phyloP scores from a whole-genome alignment of 2,329 filamentous ascomycete genomes.

The Cytospora leucostoma region DNA sequence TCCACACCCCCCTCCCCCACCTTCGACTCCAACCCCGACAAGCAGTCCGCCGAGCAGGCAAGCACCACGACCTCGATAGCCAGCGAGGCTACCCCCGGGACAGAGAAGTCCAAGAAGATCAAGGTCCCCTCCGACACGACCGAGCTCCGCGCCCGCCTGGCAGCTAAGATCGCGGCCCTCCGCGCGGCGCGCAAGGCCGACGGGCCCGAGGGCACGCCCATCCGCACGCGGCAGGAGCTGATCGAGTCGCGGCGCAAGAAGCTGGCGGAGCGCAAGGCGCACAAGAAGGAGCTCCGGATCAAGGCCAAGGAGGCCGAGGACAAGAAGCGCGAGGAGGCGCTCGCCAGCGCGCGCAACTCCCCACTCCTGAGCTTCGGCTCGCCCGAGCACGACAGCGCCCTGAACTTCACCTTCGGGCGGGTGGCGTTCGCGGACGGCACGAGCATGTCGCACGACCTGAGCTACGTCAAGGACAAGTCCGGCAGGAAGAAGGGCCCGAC shows the following conservation, averaged over 20 bases:
- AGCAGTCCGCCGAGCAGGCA: slow-evolving; percentile 47
- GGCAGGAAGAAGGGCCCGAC: slow-evolving; percentile 77
- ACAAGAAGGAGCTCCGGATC: slow-evolving; percentile 82
- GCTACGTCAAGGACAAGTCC: slow-evolving; percentile 51
- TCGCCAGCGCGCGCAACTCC: slow-evolving; percentile 61
- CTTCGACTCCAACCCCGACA: slow-evolving; percentile 56
- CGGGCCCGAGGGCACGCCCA: slow-evolving; percentile 76
- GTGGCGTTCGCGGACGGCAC: slow-evolving; percentile 89
- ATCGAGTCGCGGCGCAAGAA: slow-evolving; percentile 88
- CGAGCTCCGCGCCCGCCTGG: slow-evolving; percentile 74
- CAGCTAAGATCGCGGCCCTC: slow-evolving; percentile 80
- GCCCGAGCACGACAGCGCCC: slow-evolving; percentile 44
- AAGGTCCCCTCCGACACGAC: slow-evolving; percentile 71
- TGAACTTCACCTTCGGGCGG: slow-evolving; percentile 85
- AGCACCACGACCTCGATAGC: slow-evolving; percentile 69
- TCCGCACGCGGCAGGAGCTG: slow-evolving; percentile 85
- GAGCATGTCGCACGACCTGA: slow-evolving; percentile 72
- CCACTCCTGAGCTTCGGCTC: slow-evolving; percentile 53
- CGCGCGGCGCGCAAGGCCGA: slow-evolving; percentile 86
- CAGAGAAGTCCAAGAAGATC: slow-evolving; percentile 65
- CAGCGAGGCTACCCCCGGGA: slow-evolving; percentile 58
- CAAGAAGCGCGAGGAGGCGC: slow-evolving; percentile 61
- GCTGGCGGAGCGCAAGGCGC: slow-evolving; percentile 80
- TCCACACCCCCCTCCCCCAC: slow-evolving; percentile 60
- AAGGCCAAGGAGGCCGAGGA: slow-evolving; percentile 81